Evolutionary conservation across 257 asterid genomes (phyloP).

Genomic region (Sherardia arvensis): DNA sequence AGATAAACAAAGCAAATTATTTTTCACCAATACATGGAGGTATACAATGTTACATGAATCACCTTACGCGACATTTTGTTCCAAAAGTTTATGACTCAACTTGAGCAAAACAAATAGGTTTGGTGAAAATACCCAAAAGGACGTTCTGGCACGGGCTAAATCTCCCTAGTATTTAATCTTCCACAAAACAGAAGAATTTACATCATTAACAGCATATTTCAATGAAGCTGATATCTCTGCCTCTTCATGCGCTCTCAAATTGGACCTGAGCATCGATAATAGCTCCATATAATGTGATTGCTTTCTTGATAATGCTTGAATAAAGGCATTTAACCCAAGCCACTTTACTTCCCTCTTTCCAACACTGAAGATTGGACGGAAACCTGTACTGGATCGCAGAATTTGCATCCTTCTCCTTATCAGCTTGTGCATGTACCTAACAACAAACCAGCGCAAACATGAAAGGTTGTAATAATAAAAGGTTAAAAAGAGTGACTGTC

Average conservation of each 20-base stretch:
- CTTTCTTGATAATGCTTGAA: conserved; percentile 51
- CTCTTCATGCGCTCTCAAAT: conserved; percentile 34
- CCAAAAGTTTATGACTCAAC: too few relatives aligned
- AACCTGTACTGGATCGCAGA: conserved; percentile 17
- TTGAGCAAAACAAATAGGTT: background rate
- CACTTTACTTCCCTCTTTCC: conserved; percentile 43
- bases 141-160: background rate
- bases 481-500: background rate
- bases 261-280: conserved; percentile 26
- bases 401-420: conserved; percentile 47
- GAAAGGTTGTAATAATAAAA: background rate
- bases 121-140: background rate
- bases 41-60: too few relatives aligned
- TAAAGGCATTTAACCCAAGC: conserved; percentile 68
- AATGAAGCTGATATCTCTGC: conserved; percentile 33
- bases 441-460: background rate
- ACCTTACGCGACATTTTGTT: too few relatives aligned
- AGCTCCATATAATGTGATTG: conserved; percentile 44
- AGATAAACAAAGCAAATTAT: too few relatives aligned
- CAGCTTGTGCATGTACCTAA: conserved; percentile 62
- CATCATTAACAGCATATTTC: conserved; percentile 53
- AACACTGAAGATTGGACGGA: conserved; percentile 50
- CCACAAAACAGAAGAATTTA: conserved; percentile 56
- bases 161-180: conserved; percentile 40
- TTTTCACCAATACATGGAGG: too few relatives aligned